phyloP scores from a whole-genome alignment of 306 rosid species.

The Cyclanthera cordifolia region DNA sequence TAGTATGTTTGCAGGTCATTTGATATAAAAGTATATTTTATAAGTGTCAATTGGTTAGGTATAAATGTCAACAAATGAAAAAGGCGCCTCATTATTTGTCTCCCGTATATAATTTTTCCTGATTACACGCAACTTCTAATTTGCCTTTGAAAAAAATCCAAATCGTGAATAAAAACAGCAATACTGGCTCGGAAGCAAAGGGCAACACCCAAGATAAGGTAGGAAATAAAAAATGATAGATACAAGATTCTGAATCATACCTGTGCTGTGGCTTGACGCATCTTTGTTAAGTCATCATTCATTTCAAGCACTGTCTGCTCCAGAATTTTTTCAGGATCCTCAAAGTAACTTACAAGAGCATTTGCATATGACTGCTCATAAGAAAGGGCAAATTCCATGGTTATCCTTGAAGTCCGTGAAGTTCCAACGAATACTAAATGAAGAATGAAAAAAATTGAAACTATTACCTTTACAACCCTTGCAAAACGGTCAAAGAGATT shows the following conservation, averaged over 20 bases:
- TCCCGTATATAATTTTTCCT: not conserved
- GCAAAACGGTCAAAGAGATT: slow-evolving; percentile 80
- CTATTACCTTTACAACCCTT: slow-evolving; percentile 73
- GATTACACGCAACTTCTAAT: not conserved
- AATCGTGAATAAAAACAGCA: not conserved
- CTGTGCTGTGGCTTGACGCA: slow-evolving; percentile 99
- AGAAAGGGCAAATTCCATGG: not conserved
- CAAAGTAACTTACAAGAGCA: slow-evolving; percentile 73
- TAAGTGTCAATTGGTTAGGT: not conserved
- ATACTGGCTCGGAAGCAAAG: not conserved
- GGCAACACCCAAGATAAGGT: not conserved
- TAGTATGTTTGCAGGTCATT: not conserved
- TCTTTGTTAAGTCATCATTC: slow-evolving; percentile 88
- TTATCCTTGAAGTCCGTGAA: not conserved
- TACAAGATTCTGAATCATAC: slow-evolving; percentile 29
- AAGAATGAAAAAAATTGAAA: not conserved
- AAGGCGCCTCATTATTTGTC: not conserved
- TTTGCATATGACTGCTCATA: slow-evolving; percentile 76
- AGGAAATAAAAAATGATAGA: not conserved
- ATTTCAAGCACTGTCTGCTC: slow-evolving; percentile 93
- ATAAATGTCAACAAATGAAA: not conserved
- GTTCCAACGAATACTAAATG: not conserved
- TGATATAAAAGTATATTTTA: not conserved
- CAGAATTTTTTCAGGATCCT: slow-evolving; percentile 92
- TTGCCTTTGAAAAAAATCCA: not conserved